Evolutionary conservation across 2,329 filamentous ascomycete genomes (phyloP).

Genomic region (Colletotrichum sojae): DNA sequence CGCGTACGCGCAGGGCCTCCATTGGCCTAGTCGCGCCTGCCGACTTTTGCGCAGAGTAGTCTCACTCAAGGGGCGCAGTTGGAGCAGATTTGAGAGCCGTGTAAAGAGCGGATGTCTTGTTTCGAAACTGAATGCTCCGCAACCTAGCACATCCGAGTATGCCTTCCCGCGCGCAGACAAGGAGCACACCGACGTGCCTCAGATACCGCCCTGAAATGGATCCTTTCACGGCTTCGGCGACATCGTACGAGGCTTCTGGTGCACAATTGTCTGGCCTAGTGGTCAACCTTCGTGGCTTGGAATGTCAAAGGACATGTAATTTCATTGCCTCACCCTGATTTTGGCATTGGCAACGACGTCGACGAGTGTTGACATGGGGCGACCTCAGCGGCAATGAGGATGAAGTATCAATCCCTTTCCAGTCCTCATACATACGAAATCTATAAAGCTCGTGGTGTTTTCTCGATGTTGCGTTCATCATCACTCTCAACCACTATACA

Average conservation of each 20-base stretch:
- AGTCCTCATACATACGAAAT: background rate
- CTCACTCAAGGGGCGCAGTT: conserved; percentile 15
- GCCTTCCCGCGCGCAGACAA: conserved; percentile 11
- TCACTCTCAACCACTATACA: background rate
- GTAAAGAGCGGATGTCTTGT: conserved; percentile 15
- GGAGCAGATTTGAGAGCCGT: background rate
- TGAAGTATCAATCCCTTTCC: background rate
- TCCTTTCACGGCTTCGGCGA: conserved; percentile 17
- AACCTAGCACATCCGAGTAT: conserved; percentile 4
- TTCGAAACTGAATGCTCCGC: background rate
- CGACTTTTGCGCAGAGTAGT: background rate
- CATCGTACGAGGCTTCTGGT: conserved; percentile 21
- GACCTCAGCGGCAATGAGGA: background rate
- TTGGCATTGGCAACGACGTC: background rate
- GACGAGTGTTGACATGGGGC: background rate
- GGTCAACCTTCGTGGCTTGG: conserved; percentile 14
- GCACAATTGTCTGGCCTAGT: conserved; percentile 1
- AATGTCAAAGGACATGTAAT: conserved; percentile 5
- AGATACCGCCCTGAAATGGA: conserved; percentile 3
- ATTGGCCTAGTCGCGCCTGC: background rate
- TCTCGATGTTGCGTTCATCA: background rate
- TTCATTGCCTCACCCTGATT: background rate
- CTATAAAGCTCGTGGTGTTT: background rate
- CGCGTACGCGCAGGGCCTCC: conserved; percentile 2
- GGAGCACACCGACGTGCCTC: conserved; percentile 5